Conservation (phyloP, 768 basidiomycete genomes). For the Russula sp. region DNA sequence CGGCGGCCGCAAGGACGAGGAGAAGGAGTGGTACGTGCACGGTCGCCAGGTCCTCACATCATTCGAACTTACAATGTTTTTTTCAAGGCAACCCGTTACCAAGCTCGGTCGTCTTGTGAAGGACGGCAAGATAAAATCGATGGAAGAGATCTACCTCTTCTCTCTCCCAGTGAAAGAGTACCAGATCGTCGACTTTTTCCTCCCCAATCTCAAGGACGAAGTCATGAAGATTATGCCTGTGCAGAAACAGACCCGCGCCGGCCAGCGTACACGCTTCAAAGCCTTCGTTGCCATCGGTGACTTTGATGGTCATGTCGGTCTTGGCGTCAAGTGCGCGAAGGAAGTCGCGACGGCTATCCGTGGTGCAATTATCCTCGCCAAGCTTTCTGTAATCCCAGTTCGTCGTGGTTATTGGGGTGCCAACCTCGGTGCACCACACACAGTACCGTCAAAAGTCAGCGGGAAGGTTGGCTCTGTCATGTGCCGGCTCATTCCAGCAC, state of each 20-base stretch:
- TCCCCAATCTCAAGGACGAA: constrained; percentile 98
- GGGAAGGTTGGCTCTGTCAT: constrained; percentile 99
- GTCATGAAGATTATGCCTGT: constrained; percentile 99
- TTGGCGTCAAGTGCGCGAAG: constrained; percentile 99
- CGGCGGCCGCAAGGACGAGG: constrained; percentile 98
- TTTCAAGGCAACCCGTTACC: constrained; percentile 86
- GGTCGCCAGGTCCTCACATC: background rate
- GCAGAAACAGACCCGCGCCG: constrained; percentile 99
- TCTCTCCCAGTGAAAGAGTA: constrained; percentile 99
- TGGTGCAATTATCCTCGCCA: constrained; percentile 98
- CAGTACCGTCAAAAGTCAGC: constrained; percentile 96
- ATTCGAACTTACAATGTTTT: constrained; percentile 12
- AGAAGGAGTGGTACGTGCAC: constrained; percentile 89
- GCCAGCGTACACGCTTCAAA: constrained; percentile 99
- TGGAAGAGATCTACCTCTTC: constrained; percentile 99
- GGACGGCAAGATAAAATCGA: constrained; percentile 99
- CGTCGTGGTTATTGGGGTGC: constrained; percentile 99
- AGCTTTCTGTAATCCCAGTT: constrained; percentile 96
- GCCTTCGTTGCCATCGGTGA: constrained; percentile 99
- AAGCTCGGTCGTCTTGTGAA: constrained; percentile 99
- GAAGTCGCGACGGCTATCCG: constrained; percentile 99
- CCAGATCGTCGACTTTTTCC: constrained; percentile 99
- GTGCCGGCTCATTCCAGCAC: constrained; percentile 98
- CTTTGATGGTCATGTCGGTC: constrained; percentile 96
- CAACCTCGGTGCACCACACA: constrained; percentile 97